Percentiles rank a stretch among this genome's conserved stretches.
Conservation (phyloP, 2,329 filamentous ascomycete genomes). For the Volutella citrinella region DNA sequence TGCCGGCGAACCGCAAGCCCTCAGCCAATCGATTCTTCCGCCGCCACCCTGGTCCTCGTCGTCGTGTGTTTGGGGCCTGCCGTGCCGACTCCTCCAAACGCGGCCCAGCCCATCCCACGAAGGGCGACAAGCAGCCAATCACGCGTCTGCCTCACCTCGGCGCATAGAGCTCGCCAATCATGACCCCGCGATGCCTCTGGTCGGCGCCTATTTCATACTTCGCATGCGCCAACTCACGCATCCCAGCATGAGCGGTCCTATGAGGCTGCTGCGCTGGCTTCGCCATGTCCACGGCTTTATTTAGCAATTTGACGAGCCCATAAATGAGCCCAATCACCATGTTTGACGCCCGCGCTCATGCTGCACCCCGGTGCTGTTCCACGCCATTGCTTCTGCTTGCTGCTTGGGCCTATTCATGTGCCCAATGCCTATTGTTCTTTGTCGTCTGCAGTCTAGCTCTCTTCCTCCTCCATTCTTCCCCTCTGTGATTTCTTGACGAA, state of each 20-base stretch:
- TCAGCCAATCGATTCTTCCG: too few species aligned
- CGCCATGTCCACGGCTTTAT: constrained; percentile 21
- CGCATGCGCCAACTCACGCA: constrained; percentile 22
- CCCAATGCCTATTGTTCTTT: constrained; percentile 9
- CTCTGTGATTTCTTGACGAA: not conserved
- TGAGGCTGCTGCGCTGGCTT: constrained; percentile 17
- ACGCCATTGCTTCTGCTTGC: constrained; percentile 2
- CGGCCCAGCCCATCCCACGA: too few species aligned
- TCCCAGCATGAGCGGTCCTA: constrained; percentile 20
- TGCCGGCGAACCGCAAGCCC: too few species aligned
- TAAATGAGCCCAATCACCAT: constrained; percentile 22
- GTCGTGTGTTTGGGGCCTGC: too few species aligned
- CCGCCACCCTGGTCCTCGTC: too few species aligned
- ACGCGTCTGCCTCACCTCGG: constrained; percentile 17
- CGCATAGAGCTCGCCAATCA: constrained; percentile 31
- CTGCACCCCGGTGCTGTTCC: constrained; percentile 12
- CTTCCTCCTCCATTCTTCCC: not conserved
- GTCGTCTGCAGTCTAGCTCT: not conserved
- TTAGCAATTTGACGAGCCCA: constrained; percentile 23
- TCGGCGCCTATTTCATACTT: constrained; percentile 40
- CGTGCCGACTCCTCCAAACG: constrained; percentile 20
- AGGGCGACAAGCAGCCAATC: constrained; percentile 29
- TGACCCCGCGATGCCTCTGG: constrained; percentile 12
- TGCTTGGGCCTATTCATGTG: constrained; percentile 7
- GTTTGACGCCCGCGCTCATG: constrained; percentile 15